Evolutionary conservation across 768 basidiomycete species (phyloP).

Genomic region (Boletales sp.): DNA sequence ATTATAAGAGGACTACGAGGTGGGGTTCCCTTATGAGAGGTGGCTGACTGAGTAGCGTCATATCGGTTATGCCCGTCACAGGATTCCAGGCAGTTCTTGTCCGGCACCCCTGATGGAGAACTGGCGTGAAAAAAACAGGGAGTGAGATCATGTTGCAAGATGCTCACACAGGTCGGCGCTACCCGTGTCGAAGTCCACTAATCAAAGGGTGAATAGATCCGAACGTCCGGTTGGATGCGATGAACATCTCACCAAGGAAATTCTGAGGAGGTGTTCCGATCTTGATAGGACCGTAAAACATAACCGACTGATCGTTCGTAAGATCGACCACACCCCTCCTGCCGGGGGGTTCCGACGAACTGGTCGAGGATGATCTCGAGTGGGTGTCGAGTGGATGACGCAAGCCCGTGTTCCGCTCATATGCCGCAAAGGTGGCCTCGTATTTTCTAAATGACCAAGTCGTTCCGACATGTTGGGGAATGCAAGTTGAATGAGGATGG

Average conservation of each 20-base stretch:
- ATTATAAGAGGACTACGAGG: too few species aligned
- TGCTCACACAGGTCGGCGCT: constrained; percentile 40
- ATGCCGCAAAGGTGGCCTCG: constrained; percentile 37
- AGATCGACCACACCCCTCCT: constrained; percentile 23
- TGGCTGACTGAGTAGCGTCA: constrained; percentile 20
- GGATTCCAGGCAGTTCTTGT: constrained; percentile 9
- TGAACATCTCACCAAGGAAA: constrained; percentile 33
- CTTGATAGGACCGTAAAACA: constrained; percentile 40
- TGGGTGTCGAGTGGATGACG: constrained; percentile 27
- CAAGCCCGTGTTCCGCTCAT: constrained; percentile 39
- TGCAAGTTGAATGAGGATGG: neutral
- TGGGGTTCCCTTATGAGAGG: too few species aligned
- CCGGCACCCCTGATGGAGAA: constrained; percentile 31
- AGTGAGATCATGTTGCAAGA: too few species aligned
- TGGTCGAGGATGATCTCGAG: neutral
- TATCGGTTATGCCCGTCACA: constrained; percentile 31
- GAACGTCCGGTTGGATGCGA: neutral
- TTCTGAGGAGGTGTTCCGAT: constrained; percentile 44
- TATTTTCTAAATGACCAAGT: constrained; percentile 34
- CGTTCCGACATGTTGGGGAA: neutral
- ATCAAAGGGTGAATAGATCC: neutral
- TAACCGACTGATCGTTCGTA: constrained; percentile 21
- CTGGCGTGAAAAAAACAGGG: neutral
- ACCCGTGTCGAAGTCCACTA: constrained; percentile 50
- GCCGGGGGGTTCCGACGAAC: constrained; percentile 12